Conservation (phyloP, 2,329 filamentous ascomycete species). For the Ophiostoma himal-ulmi region DNA sequence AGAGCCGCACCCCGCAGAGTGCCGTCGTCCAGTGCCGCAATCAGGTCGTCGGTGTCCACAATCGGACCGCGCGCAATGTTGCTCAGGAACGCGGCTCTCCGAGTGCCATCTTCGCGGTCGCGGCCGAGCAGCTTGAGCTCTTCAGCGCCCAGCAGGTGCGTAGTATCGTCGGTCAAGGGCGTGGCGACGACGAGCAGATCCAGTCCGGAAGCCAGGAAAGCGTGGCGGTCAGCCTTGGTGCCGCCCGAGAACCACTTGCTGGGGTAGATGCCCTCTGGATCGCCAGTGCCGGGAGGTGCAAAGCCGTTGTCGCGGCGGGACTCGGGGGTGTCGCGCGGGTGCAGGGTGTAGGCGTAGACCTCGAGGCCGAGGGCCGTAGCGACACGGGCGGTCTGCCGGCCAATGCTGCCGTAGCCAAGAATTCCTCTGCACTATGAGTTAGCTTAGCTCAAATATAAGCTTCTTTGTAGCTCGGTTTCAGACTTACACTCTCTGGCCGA, state of each 20-base stretch:
- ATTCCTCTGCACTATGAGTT: slow-evolving; percentile 40
- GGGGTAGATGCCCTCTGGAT: slow-evolving; percentile 45
- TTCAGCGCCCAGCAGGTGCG: slow-evolving; percentile 44
- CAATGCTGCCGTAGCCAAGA: slow-evolving; percentile 51
- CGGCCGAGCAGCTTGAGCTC: slow-evolving; percentile 43
- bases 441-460: not conserved
- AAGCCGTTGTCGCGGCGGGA: slow-evolving; percentile 60
- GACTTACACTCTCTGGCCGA: slow-evolving; percentile 46
- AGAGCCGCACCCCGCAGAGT: slow-evolving; percentile 59
- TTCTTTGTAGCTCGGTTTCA: not conserved
- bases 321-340: slow-evolving; percentile 59
- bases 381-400: slow-evolving; percentile 50
- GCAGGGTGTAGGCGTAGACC: slow-evolving; percentile 69
- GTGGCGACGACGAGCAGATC: slow-evolving; percentile 49
- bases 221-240: slow-evolving; percentile 40
- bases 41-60: slow-evolving; percentile 50
- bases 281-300: slow-evolving; percentile 60
- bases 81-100: slow-evolving; percentile 53
- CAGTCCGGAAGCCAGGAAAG: slow-evolving; percentile 46
- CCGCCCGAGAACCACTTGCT: slow-evolving; percentile 47
- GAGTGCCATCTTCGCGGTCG: slow-evolving; percentile 25
- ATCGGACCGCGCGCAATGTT: slow-evolving; percentile 63
- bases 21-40: slow-evolving; percentile 50
- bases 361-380: slow-evolving; percentile 62
- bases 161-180: slow-evolving; percentile 46